A percentile compares a stretch with the other conserved stretches of the same genome.
phyloP scores from a whole-genome alignment of 1,284 basidiomycete genomes.

The Omphalotus olearius region DNA sequence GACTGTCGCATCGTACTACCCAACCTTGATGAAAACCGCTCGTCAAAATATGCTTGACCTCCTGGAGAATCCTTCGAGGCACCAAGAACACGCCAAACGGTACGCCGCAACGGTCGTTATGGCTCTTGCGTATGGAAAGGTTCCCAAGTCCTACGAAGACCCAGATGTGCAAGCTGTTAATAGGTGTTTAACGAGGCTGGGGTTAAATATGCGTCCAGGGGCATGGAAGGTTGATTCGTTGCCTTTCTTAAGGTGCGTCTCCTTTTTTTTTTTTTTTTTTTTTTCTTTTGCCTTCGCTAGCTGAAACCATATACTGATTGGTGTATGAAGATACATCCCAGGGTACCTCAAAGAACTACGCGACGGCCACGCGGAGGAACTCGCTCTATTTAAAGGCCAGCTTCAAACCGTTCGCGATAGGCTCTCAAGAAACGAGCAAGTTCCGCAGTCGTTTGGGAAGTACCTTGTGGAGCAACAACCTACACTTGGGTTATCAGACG shows the following conservation, averaged over 20 bases:
- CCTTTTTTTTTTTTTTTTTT: conserved; percentile 1
- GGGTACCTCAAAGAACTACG: conserved; percentile 51
- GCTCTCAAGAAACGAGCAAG: conserved; percentile 27
- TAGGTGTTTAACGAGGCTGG: conserved; percentile 42
- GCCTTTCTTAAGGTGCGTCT: conserved; percentile 42
- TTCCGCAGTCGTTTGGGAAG: conserved; percentile 46
- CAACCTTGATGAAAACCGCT: conserved; percentile 31
- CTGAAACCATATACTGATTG: too few relatives aligned
- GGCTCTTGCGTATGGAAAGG: conserved; percentile 62
- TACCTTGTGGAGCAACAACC: conserved; percentile 51
- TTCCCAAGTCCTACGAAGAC: conserved; percentile 47
- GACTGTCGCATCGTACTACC: conserved; percentile 26
- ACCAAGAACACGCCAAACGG: conserved; percentile 28
- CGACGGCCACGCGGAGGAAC: conserved; percentile 34
- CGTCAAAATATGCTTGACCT: conserved; percentile 34
- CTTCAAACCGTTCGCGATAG: conserved; percentile 13
- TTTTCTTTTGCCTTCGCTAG: too few relatives aligned
- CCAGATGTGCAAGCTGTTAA: conserved; percentile 53
- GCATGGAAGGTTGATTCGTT: conserved; percentile 54
- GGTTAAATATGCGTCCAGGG: conserved; percentile 48
- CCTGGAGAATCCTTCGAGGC: conserved; percentile 29
- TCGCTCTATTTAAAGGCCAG: conserved; percentile 12
- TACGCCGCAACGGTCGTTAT: conserved; percentile 64
- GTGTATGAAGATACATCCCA: conserved; percentile 41
- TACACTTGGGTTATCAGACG: conserved; percentile 44